Evolutionary conservation across 1,139 yeast genomes (phyloP).

Genomic region (Scheffersomyces segobiensis): DNA sequence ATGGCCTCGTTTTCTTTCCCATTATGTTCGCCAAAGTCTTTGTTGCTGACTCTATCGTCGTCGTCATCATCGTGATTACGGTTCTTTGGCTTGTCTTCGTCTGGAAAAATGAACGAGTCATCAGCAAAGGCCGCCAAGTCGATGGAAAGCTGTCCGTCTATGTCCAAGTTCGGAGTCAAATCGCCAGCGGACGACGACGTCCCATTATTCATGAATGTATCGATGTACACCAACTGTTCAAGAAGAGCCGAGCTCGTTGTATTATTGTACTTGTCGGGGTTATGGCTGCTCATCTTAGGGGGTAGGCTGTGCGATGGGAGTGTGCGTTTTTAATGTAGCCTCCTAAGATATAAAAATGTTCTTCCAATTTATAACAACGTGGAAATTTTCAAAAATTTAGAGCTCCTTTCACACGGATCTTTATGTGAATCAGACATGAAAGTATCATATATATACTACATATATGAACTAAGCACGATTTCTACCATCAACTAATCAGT

Average conservation of each 20-base stretch:
- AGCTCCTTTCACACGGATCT: background rate
- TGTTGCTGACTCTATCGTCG: constrained; percentile 4
- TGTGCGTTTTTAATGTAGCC: background rate
- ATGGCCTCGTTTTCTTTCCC: background rate
- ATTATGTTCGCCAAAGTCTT: constrained; percentile 1
- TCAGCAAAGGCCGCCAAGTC: constrained; percentile 82
- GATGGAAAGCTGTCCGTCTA: constrained; percentile 68
- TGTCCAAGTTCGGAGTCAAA: constrained; percentile 43
- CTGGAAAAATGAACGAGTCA: constrained; percentile 74
- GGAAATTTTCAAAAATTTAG: background rate
- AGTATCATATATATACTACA: background rate
- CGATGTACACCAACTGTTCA: constrained; percentile 77
- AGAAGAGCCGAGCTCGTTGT: constrained; percentile 63
- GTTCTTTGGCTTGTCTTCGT: constrained; percentile 63
- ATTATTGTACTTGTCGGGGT: constrained; percentile 18
- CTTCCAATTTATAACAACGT: background rate
- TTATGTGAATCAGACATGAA: background rate
- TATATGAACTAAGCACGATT: background rate
- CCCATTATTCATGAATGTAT: constrained; percentile 59
- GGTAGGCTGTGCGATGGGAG: background rate
- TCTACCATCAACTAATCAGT: background rate
- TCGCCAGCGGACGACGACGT: constrained; percentile 25
- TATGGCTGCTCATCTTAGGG: constrained; percentile 9
- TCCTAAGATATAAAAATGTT: background rate
- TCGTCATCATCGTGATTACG: constrained; percentile 15